Evolutionary conservation across 2,329 filamentous ascomycete species (phyloP).

Genomic region (Whalleya microplaca): DNA sequence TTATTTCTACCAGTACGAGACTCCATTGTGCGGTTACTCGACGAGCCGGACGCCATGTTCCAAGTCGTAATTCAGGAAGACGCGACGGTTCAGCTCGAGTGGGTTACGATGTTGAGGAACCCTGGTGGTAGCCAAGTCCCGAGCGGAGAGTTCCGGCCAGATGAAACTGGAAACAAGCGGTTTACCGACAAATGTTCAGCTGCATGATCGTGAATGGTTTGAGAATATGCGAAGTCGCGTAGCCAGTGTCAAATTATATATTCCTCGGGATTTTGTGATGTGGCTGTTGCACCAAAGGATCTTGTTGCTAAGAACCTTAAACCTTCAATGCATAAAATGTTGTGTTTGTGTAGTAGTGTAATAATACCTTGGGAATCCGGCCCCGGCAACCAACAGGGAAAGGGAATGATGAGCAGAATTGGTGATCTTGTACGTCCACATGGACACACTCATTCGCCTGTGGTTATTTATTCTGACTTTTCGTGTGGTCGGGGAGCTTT

Average conservation of each 20-base stretch:
- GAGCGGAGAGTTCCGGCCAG: conserved; percentile 33
- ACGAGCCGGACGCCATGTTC: conserved; percentile 37
- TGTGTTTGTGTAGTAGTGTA: conserved; percentile 2
- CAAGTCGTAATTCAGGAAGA: conserved; percentile 17
- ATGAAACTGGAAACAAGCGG: conserved; percentile 35
- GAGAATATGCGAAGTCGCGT: conserved; percentile 20
- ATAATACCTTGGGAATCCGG: conserved; percentile 20
- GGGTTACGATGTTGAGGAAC: conserved; percentile 13
- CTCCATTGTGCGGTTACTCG: conserved; percentile 63
- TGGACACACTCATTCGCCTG: conserved; percentile 21
- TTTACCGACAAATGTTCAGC: conserved; percentile 39
- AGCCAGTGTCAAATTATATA: conserved; percentile 8
- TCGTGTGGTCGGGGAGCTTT: conserved; percentile 19
- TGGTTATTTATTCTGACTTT: conserved; percentile 21
- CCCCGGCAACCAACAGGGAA: conserved; percentile 21
- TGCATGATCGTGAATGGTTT: conserved; percentile 37
- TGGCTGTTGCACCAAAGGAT: conserved; percentile 11
- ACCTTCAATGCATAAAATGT: conserved; percentile 18
- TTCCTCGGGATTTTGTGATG: conserved; percentile 20
- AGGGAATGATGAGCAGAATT: conserved; percentile 24
- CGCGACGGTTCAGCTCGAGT: conserved; percentile 12
- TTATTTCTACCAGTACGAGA: conserved; percentile 77
- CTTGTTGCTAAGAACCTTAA: conserved; percentile 10
- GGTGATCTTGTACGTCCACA: conserved; percentile 20
- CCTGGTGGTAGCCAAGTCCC: conserved; percentile 10